phyloP scores from a whole-genome alignment of 208 protist genomes.

The Trypanosoma caninum region DNA sequence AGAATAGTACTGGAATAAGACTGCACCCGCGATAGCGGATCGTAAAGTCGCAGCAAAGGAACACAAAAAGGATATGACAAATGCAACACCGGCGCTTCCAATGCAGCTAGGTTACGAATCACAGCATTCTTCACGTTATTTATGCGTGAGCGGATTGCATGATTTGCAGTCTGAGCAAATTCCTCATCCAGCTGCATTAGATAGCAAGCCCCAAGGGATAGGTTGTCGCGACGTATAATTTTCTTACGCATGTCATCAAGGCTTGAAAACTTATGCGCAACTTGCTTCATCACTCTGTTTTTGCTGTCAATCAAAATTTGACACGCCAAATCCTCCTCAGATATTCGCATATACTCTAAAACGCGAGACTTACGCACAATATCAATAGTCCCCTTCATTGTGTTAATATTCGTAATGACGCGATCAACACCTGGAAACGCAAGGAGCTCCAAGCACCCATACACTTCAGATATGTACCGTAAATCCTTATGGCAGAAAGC shows the following conservation, averaged over 20 bases:
- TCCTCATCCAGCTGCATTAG: slow-evolving; percentile 10
- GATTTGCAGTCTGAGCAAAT: background rate
- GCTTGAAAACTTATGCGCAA: slow-evolving; percentile 16
- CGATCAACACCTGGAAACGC: slow-evolving; percentile 83
- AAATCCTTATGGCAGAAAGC: slow-evolving; percentile 55
- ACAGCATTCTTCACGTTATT: background rate
- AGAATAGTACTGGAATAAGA: slow-evolving; percentile 22
- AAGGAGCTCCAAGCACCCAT: slow-evolving; percentile 75
- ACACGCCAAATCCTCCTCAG: slow-evolving; percentile 25
- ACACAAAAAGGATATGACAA: slow-evolving; percentile 13
- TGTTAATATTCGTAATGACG: slow-evolving; percentile 81
- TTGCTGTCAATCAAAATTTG: slow-evolving; percentile 23
- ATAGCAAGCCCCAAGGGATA: slow-evolving; percentile 19
- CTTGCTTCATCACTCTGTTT: slow-evolving; percentile 21
- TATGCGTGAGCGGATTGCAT: background rate
- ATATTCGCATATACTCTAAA: slow-evolving; percentile 34
- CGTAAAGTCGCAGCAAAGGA: slow-evolving; percentile 11
- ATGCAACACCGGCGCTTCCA: slow-evolving; percentile 17
- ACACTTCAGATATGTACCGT: slow-evolving; percentile 59
- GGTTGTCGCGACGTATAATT: slow-evolving; percentile 17
- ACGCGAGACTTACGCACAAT: slow-evolving; percentile 57
- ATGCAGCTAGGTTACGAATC: slow-evolving; percentile 21
- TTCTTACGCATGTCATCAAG: slow-evolving; percentile 30
- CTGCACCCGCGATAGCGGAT: background rate
- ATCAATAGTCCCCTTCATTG: slow-evolving; percentile 50